A percentile compares a stretch with the other conserved stretches of the same genome.
These are phyloP conservation scores for Colletotrichum agaves DNA, from an alignment of 2,329 filamentous ascomycete genomes.

Conservation along the genomic window DNA sequence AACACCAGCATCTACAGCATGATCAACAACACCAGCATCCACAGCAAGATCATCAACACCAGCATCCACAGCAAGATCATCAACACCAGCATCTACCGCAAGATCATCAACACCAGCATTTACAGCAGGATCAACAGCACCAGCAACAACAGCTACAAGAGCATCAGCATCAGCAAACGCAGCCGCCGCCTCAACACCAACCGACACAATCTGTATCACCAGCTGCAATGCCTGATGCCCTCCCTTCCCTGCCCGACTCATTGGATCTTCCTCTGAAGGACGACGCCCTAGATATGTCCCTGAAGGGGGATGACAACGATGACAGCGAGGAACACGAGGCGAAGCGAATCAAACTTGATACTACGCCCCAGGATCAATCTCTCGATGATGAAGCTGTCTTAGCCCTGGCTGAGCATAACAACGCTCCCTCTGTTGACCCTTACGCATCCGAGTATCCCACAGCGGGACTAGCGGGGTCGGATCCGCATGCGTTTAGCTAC, in stretches of 20 bases:
- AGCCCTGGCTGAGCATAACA: constrained; percentile 58
- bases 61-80: not conserved
- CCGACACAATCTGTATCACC: not conserved
- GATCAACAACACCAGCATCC: too few relatives aligned
- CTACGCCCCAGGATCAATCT: constrained; percentile 46
- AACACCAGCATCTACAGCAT: too few relatives aligned
- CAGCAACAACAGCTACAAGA: not conserved
- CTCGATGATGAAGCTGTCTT: constrained; percentile 62
- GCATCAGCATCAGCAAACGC: not conserved
- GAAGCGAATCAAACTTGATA: constrained; percentile 46
- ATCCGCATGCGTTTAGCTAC: constrained; percentile 50
- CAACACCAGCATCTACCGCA: too few relatives aligned
- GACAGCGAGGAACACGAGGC: constrained; percentile 35
- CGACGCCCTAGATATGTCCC: constrained; percentile 41
- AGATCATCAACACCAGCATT: too few relatives aligned
- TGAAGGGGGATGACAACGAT: constrained; percentile 44
- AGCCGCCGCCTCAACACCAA: too few relatives aligned
- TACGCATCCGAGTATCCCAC: constrained; percentile 56
- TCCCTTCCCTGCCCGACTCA: constrained; percentile 18
- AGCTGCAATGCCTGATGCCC: constrained; percentile 14
- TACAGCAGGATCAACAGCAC: too few relatives aligned
- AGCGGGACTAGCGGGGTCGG: constrained; percentile 26
- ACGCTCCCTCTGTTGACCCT: constrained; percentile 48
- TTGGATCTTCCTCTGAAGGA: constrained; percentile 32
- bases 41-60: too few relatives aligned